A percentile compares a stretch with the other conserved stretches of the same genome.
These are phyloP conservation scores for Scutellaria barbata DNA, from an alignment of 257 asterid species.

Conservation along the genomic window DNA sequence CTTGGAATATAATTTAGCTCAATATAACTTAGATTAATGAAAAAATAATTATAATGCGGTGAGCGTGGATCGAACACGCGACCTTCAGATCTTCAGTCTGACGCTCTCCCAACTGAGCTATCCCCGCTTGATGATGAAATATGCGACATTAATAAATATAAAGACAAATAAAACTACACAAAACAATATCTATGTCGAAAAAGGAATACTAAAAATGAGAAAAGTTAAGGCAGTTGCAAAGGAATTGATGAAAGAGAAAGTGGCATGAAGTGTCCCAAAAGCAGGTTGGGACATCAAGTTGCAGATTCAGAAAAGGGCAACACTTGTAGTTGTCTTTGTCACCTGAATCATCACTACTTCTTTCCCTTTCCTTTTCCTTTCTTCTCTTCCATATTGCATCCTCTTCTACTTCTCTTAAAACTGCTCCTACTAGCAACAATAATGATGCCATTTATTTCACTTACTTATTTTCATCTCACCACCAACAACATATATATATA, in stretches of 20 bases:
- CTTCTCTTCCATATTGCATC: background rate
- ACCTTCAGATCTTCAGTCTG: slow-evolving; percentile 98
- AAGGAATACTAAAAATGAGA: no score
- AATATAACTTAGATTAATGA: no score
- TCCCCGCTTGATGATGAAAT: no score
- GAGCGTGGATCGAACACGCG: slow-evolving; percentile 99
- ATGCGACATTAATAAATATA: no score
- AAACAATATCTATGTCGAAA: no score
- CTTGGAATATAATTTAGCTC: no score
- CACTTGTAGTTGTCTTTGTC: background rate
- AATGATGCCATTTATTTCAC: slow-evolving; percentile 8
- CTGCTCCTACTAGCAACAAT: slow-evolving; percentile 8
- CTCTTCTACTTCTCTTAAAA: background rate
- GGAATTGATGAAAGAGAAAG: background rate
- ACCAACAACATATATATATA: no score
- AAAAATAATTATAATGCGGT: slow-evolving; percentile 53
- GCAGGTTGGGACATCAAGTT: background rate
- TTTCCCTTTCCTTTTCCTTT: no score
- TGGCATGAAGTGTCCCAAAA: background rate
- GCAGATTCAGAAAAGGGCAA: no score
- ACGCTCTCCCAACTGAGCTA: slow-evolving; percentile 98
- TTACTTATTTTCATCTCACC: no score
- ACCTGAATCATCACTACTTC: background rate
- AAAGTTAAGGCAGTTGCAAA: background rate
- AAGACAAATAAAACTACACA: no score